phyloP scores from a whole-genome alignment of 371 early-diverging fungal genomes.

The Mortierella polycephala region DNA sequence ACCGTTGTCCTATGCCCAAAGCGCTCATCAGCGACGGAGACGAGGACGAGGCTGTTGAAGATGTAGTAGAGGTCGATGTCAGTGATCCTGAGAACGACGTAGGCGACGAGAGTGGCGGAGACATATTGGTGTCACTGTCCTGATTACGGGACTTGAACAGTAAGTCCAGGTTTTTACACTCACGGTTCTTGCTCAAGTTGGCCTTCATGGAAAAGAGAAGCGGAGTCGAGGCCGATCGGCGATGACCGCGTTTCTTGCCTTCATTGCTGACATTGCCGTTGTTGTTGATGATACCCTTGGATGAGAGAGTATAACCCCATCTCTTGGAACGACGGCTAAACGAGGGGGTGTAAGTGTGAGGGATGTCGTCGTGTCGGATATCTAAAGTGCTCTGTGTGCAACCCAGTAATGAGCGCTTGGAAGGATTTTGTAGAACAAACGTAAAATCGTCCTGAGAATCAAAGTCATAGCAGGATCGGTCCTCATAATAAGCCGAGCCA shows the following conservation, averaged over 20 bases:
- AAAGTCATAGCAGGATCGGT: background rate
- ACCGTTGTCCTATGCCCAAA: slow-evolving; percentile 24
- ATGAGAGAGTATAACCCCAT: slow-evolving; percentile 10
- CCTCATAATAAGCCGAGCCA: background rate
- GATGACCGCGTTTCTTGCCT: background rate
- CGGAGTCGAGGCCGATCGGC: slow-evolving; percentile 35
- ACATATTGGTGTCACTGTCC: slow-evolving; percentile 18
- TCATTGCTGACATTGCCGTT: slow-evolving; percentile 1
- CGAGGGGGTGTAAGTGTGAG: background rate
- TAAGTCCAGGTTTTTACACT: background rate
- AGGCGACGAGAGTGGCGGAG: slow-evolving; percentile 14
- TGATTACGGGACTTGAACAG: background rate
- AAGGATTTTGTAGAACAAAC: background rate
- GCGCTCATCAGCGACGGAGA: slow-evolving; percentile 6
- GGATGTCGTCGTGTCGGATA: slow-evolving; percentile 6
- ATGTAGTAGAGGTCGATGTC: slow-evolving; percentile 17
- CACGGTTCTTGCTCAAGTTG: background rate
- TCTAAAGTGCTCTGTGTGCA: slow-evolving; percentile 36
- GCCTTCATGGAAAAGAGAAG: slow-evolving; percentile 10
- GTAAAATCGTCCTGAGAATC: background rate
- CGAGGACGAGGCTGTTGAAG: slow-evolving; percentile 15
- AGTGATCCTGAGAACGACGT: background rate
- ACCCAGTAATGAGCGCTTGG: slow-evolving; percentile 9
- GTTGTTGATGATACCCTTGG: no score
- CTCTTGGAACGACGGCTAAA: slow-evolving; percentile 18